Percentiles rank a stretch among this genome's conserved stretches.
These are phyloP conservation scores for Alternaria solani DNA, from an alignment of 2,329 filamentous ascomycete genomes.

Conservation along the genomic window DNA sequence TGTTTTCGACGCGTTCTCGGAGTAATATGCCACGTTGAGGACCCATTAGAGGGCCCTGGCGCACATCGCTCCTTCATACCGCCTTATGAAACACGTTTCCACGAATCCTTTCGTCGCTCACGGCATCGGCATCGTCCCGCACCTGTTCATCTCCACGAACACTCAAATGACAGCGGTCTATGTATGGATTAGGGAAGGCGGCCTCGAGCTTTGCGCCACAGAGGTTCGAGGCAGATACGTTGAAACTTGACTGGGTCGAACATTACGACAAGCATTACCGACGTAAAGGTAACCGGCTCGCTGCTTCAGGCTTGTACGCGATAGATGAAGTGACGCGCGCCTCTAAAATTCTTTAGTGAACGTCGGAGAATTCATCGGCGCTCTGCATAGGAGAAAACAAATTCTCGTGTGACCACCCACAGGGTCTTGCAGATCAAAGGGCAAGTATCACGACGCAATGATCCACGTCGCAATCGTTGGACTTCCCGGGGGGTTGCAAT, in stretches of 20 bases:
- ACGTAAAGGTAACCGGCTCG: not conserved
- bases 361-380: slow-evolving; percentile 2
- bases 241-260: slow-evolving; percentile 9
- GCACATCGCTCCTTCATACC: slow-evolving; percentile 15
- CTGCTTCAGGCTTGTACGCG: slow-evolving; percentile 7
- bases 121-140: slow-evolving; percentile 2
- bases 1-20: not conserved
- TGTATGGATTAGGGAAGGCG: not conserved
- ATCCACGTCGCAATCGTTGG: not conserved
- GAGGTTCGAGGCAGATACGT: slow-evolving; percentile 1
- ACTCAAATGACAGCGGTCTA: not conserved
- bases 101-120: slow-evolving; percentile 11
- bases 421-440: not conserved
- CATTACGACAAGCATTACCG: slow-evolving; percentile 11
- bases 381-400: not conserved
- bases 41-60: not conserved
- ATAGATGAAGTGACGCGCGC: slow-evolving; percentile 10
- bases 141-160: slow-evolving; percentile 17
- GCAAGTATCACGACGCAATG: not conserved
- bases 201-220: not conserved
- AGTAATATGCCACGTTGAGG: not conserved
- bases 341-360: not conserved
- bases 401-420: not conserved
- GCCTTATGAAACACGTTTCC: slow-evolving; percentile 20
- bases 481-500: not conserved